phyloP scores from a whole-genome alignment of 192 early-diverging fungal genomes.

The Allomyces macrogynus region DNA sequence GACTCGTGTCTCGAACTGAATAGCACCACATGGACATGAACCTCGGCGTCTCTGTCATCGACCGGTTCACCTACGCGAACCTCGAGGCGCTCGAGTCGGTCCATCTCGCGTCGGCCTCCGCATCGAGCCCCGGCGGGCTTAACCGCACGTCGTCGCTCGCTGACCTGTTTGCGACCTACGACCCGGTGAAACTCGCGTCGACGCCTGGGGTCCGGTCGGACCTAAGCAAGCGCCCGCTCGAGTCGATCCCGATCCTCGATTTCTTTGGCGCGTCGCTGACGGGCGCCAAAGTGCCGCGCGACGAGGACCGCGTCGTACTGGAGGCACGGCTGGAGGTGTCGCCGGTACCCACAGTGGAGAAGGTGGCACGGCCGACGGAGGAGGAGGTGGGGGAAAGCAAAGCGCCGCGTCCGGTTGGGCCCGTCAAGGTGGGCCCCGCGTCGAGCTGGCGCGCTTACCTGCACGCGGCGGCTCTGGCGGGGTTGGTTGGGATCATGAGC shows the following conservation, averaged over 20 bases:
- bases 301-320: not conserved
- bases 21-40: constrained; percentile 73
- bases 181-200: constrained; percentile 49
- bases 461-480: too few relatives aligned
- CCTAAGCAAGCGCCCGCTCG: constrained; percentile 53
- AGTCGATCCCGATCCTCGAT: constrained; percentile 64
- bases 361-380: too few relatives aligned
- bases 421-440: too few relatives aligned
- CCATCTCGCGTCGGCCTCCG: constrained; percentile 52
- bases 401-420: too few relatives aligned
- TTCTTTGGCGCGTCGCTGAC: constrained; percentile 57
- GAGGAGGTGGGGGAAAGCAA: too few relatives aligned
- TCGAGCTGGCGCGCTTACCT: too few relatives aligned
- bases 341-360: too few relatives aligned
- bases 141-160: not conserved
- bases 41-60: constrained; percentile 91
- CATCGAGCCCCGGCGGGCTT: constrained; percentile 35
- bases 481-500: too few relatives aligned
- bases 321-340: too few relatives aligned
- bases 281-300: not conserved
- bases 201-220: constrained; percentile 69
- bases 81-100: constrained; percentile 78
- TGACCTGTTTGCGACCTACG: constrained; percentile 49
- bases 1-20: too few relatives aligned
- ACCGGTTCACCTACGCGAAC: constrained; percentile 92